phyloP scores from a whole-genome alignment of 2,329 filamentous ascomycete genomes.

The Pseudogymnoascus sp. region DNA sequence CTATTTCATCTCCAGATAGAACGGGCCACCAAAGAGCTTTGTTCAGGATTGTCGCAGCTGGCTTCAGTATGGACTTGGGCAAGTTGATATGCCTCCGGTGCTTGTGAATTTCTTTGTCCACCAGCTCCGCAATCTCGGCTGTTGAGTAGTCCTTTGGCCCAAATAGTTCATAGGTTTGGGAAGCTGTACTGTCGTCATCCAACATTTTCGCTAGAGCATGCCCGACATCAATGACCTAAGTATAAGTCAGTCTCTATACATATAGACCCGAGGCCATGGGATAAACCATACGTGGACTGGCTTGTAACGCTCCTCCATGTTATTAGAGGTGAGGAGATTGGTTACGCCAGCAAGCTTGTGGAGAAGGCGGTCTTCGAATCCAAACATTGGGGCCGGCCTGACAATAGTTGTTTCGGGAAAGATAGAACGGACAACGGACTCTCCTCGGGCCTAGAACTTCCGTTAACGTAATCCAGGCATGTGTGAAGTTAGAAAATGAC shows the following conservation, averaged over 20 bases:
- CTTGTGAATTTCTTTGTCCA: constrained; percentile 89
- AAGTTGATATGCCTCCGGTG: constrained; percentile 84
- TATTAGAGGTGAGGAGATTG: constrained; percentile 82
- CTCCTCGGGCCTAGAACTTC: constrained; percentile 55
- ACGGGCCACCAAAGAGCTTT: constrained; percentile 82
- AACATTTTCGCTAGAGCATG: constrained; percentile 82
- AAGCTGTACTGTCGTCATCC: constrained; percentile 81
- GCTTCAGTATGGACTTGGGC: constrained; percentile 71
- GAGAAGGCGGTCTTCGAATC: constrained; percentile 87
- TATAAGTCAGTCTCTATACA: not conserved
- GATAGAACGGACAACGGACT: constrained; percentile 75
- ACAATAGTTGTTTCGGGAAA: constrained; percentile 98
- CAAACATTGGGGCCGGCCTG: constrained; percentile 85
- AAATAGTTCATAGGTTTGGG: constrained; percentile 88
- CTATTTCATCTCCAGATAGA: constrained; percentile 73
- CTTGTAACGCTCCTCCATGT: constrained; percentile 84
- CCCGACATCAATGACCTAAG: constrained; percentile 77
- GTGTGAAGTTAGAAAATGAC: constrained; percentile 31
- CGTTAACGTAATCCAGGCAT: constrained; percentile 15
- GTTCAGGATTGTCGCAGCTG: constrained; percentile 66
- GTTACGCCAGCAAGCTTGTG: constrained; percentile 71
- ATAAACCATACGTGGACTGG: constrained; percentile 67
- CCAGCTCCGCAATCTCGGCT: constrained; percentile 74
- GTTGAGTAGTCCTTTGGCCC: constrained; percentile 89
- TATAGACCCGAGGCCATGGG: not conserved